phyloP scores from a whole-genome alignment of 169 alveolate species.

The Plasmodium berghei region DNA sequence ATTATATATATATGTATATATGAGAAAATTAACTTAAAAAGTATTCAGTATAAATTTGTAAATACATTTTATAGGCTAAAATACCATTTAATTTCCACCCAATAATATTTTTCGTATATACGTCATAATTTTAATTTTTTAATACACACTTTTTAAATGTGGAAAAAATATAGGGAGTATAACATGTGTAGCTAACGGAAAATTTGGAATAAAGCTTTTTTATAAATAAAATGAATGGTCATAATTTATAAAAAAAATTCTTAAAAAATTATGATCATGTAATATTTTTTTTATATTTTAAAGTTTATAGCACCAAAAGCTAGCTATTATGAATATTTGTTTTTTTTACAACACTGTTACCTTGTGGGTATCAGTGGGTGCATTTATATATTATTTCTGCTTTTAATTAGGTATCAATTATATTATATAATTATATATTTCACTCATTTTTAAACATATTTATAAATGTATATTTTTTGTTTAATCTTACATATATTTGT shows the following conservation, averaged over 20 bases:
- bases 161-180: constrained; percentile 4
- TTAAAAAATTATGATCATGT: constrained; percentile 51
- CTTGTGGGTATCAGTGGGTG: constrained; percentile 44
- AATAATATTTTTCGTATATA: constrained; percentile 19
- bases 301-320: constrained; percentile 55
- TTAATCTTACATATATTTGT: constrained; percentile 30
- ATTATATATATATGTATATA: constrained; percentile 29
- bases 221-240: constrained; percentile 16
- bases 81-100: constrained; percentile 10
- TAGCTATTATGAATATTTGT: constrained; percentile 68
- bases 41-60: neutral
- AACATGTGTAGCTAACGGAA: constrained; percentile 1
- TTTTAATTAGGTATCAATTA: constrained; percentile 20
- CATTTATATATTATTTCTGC: constrained; percentile 51
- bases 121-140: constrained; percentile 13
- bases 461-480: constrained; percentile 11
- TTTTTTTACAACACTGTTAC: constrained; percentile 76
- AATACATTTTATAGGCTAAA: constrained; percentile 12
- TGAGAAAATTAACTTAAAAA: constrained; percentile 14
- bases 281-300: constrained; percentile 22
- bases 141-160: constrained; percentile 31
- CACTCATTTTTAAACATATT: constrained; percentile 19
- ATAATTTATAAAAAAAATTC: constrained; percentile 19
- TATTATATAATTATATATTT: constrained; percentile 21
- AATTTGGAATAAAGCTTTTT: constrained; percentile 11